Conservation (phyloP, 768 basidiomycete genomes). For the Bullera alba region DNA sequence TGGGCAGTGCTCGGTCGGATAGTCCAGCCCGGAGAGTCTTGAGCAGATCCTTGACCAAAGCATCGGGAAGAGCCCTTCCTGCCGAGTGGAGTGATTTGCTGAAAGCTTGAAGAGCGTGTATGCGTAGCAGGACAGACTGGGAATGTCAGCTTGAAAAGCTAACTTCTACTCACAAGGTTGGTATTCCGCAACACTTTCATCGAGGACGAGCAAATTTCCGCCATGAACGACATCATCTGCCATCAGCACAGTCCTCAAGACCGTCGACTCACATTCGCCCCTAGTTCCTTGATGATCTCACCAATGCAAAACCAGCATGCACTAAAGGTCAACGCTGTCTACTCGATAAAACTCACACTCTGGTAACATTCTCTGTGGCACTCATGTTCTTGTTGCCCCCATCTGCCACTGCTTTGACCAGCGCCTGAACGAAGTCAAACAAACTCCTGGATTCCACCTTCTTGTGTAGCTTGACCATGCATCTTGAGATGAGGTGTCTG, state of each 20-base stretch:
- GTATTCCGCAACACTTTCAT: conserved; percentile 62
- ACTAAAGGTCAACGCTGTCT: conserved; percentile 46
- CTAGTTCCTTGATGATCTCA: conserved; percentile 77
- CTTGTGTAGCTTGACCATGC: conserved; percentile 64
- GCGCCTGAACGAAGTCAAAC: conserved; percentile 75
- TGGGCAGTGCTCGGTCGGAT: conserved; percentile 71
- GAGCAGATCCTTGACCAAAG: conserved; percentile 66
- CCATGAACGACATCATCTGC: conserved; percentile 92
- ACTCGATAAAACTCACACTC: conserved; percentile 6
- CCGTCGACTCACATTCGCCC: conserved; percentile 61
- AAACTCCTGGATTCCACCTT: conserved; percentile 75
- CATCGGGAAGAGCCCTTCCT: conserved; percentile 75
- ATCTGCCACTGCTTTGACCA: conserved; percentile 73
- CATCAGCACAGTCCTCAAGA: not conserved
- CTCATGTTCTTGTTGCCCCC: conserved; percentile 50
- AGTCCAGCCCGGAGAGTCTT: conserved; percentile 73
- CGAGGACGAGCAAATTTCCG: conserved; percentile 64
- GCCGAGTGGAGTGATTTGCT: conserved; percentile 73
- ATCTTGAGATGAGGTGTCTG: conserved; percentile 69
- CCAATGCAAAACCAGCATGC: conserved; percentile 81
- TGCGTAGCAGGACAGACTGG: conserved; percentile 73
- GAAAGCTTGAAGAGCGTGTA: conserved; percentile 68
- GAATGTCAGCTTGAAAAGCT: not conserved
- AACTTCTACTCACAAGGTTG: conserved; percentile 56
- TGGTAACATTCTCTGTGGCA: conserved; percentile 26